Evolutionary conservation across 2,329 filamentous ascomycete species (phyloP), one percentile per base, ranked within the genome.

Genomic region (Cyphellophora attinorum): DNA sequence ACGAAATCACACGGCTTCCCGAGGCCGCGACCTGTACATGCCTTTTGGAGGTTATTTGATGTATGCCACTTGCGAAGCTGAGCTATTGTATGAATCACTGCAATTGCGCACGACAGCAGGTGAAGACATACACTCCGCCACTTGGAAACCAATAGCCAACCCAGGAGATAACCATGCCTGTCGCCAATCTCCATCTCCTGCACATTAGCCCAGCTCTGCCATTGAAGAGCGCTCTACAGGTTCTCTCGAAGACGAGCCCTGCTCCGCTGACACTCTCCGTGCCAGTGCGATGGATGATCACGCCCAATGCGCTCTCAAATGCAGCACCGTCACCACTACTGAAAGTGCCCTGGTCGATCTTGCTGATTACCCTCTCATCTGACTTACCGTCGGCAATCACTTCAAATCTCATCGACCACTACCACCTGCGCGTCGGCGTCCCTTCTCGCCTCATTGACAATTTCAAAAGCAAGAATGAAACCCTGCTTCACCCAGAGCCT

Each of bases 261-360:
- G 40, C 53, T 32, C 44, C 59, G 14, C 47, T 61, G 10, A 48
- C 58, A 18, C 44, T 55, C 29, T 60, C 58, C 8, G 53, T 55
- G 29, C 56, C 57, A 13, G 49, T 57, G 29, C 52, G 55, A 29
- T 47, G 53, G 35, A 51, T 62, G 19, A 56, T 62, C 35, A 52
- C 44, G 11, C 56, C 59, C 13, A 51, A 50, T 1, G 37, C 38
- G 12, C 48, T 61, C 29, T 57, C 59, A 37, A 43, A 34, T 3
- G 30, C 45, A 14, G 37, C 45, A 5, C n/a, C n/a, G n/a, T n/a
- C n/a, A n/a, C n/a, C n/a, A n/a, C 48, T 61, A 12, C 43, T 53
- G 13, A 16, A 25, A 10, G 44, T 44, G 11, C 37, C 41, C 32
- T 62, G 58, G 58, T 56, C 60, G 31, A 43, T 62, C 1, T 40